Conservation (phyloP, 192 early-diverging fungal genomes). For the Chytriomyces hyalinus region DNA sequence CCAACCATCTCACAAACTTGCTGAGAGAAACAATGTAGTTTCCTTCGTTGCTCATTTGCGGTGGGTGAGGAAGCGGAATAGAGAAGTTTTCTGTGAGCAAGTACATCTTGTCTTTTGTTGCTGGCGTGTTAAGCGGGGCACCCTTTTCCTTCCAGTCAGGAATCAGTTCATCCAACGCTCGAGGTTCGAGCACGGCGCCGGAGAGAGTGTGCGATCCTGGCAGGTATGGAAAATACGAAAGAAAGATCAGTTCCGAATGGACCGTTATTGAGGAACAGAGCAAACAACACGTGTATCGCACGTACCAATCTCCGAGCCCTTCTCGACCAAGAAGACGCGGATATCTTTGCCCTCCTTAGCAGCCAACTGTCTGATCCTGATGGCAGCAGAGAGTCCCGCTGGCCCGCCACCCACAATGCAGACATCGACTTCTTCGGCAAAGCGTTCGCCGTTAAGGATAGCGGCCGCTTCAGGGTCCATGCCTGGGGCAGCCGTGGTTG, state of each 20-base stretch:
- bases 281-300: conserved; percentile 13
- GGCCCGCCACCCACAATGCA: conserved; percentile 96
- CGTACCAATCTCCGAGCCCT: conserved; percentile 87
- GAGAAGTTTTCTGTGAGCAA: conserved; percentile 77
- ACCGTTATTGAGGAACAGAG: not conserved
- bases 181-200: conserved; percentile 92
- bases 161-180: conserved; percentile 91
- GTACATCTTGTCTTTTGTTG: conserved; percentile 81
- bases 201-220: conserved; percentile 91
- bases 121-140: conserved; percentile 90
- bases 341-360: conserved; percentile 80
- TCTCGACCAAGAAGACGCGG: conserved; percentile 91
- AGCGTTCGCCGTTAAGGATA: conserved; percentile 54
- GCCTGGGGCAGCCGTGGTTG: no score
- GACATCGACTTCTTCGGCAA: conserved; percentile 88
- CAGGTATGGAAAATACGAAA: not conserved
- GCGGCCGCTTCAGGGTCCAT: conserved; percentile 39
- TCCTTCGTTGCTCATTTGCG: conserved; percentile 94
- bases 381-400: conserved; percentile 92
- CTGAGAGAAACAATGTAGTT: conserved; percentile 97
- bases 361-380: conserved; percentile 91
- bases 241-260: not conserved
- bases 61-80: conserved; percentile 87
- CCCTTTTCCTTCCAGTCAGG: conserved; percentile 97
- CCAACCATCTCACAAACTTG: conserved; percentile 94